Percentiles rank a stretch among this genome's conserved stretches.
Conservation (phyloP, 352 stramenopile genomes). For the Lagenidium giganteum region DNA sequence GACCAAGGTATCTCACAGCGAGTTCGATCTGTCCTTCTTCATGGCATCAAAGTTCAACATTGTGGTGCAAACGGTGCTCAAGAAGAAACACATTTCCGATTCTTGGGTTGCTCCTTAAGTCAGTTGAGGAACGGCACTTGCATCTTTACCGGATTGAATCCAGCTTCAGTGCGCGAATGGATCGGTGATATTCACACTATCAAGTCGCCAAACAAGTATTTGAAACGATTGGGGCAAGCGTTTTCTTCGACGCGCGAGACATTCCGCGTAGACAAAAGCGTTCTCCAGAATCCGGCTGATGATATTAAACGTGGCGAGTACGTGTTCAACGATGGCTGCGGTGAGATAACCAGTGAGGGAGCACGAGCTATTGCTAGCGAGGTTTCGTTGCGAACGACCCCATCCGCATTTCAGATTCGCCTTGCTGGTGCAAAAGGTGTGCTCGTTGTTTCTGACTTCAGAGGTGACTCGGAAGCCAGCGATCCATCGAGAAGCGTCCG, state of each 20-base stretch:
- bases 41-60: conserved; percentile 16
- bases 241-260: conserved; percentile 64
- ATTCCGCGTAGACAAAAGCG: conserved; percentile 31
- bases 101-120: conserved; percentile 70
- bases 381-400: conserved; percentile 30
- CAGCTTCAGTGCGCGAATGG: conserved; percentile 41
- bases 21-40: conserved; percentile 20
- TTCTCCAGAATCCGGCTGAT: conserved; percentile 35
- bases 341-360: conserved; percentile 40
- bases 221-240: conserved; percentile 71
- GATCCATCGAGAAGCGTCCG: conserved; percentile 14
- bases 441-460: conserved; percentile 52
- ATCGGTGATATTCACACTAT: conserved; percentile 53
- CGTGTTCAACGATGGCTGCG: conserved; percentile 70
- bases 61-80: conserved; percentile 23
- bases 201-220: conserved; percentile 57
- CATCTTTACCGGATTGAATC: conserved; percentile 63
- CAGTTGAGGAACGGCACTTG: conserved; percentile 68
- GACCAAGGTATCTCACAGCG: conserved; percentile 25
- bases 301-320: conserved; percentile 44
- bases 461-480: conserved; percentile 11
- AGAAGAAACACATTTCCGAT: conserved; percentile 29
- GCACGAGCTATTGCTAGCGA: conserved; percentile 28
- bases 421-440: conserved; percentile 71
- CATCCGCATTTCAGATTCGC: conserved; percentile 74